Evolutionary conservation across 2,329 filamentous ascomycete genomes (phyloP), one percentile per base, ranked within the genome.

Genomic region (Gaeumannomyces sp.): DNA sequence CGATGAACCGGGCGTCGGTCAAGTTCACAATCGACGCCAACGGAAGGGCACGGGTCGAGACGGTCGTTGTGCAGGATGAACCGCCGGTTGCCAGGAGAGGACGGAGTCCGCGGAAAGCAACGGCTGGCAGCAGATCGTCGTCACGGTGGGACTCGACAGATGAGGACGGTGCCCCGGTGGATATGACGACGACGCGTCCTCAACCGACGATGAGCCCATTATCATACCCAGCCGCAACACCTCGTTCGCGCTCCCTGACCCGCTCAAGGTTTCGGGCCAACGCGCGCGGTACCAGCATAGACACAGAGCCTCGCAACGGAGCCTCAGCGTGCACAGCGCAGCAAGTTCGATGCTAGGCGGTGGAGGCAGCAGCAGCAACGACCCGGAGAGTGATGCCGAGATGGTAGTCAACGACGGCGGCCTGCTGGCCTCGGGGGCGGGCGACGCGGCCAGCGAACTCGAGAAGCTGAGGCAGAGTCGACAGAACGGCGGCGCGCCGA

Each of bases 21-120:
- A 85, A 83, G 69, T 86, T 89, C 67, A 86, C 81, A 22, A 87
- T 89, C 67, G 86, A 88, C 70, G 79, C 83, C n/a, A 81, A 82
- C 64, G 86, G 86, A 28, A 80, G 85, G 64, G 85, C 85, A 19
- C 79, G 81, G 38, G 83, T 84, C 11, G 83, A 86, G 68, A 82
- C 82, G 0, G 72, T 80, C 1, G 70, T 80, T 13, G 75, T 76
- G 25, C 75, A 77, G 11, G 74, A 76, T 66, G 69, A 72, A 68
- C 33, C 61, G 25, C 57, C 59, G 3, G 59, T 66, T 6, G 63
- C 66, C 68, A 68, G 19, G 62, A 65, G 22, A 65, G 50, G 2
- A 64, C 67, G 25, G 64, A 65, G 58, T n/a, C 7, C 19, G 6
- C 45, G 45, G 19, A 53, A 53, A 10, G 45, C 19, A 53, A n/a